Evolutionary conservation across 441 rosid genomes (phyloP), one percentile per base, ranked within the genome.

Genomic region (Breynia disticha): DNA sequence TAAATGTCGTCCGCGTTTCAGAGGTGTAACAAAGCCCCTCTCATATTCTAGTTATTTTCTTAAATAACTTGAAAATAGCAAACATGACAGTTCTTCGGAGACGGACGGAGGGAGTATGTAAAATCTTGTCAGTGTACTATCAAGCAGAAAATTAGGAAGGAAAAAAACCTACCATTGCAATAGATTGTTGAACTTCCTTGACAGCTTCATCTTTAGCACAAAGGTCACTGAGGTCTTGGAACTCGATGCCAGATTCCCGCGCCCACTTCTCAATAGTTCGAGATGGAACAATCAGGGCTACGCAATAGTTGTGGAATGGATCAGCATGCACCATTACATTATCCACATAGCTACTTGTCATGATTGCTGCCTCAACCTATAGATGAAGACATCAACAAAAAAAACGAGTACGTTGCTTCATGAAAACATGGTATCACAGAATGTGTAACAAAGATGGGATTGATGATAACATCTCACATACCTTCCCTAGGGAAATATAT

Each of bases 401-500:
- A 47, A 52, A n/a, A 16, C 5, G 28, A 39, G 21, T 0, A 32
- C 24, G 46, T 28, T 19, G 20, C 19, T 44, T 44, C 50, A 41
- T 22, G 38, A 7, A 19, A 16, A 35, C 44, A 64, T n/a, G n/a
- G n/a, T n/a, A n/a, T n/a, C n/a, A n/a, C n/a, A n/a, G n/a, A n/a
- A n/a, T n/a, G n/a, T n/a, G n/a, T n/a, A n/a, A n/a, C n/a, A n/a
- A n/a, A n/a, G n/a, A n/a, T n/a, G n/a, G n/a, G n/a, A n/a, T n/a
- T n/a, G n/a, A n/a, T n/a, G n/a, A n/a, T n/a, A n/a, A n/a, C n/a
- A n/a, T n/a, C n/a, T n/a, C n/a, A n/a, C 55, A 62, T 67, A 93
- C 99, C 89, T 85, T 94, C 67, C 99, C 99, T 41, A 94, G 63
- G 46, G 97, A 94, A 61, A 94, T 87, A 74, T 94, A 94, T 67